Evolutionary conservation across 1,139 yeast species (phyloP).

Genomic region (Magnusiomyces sp.): DNA sequence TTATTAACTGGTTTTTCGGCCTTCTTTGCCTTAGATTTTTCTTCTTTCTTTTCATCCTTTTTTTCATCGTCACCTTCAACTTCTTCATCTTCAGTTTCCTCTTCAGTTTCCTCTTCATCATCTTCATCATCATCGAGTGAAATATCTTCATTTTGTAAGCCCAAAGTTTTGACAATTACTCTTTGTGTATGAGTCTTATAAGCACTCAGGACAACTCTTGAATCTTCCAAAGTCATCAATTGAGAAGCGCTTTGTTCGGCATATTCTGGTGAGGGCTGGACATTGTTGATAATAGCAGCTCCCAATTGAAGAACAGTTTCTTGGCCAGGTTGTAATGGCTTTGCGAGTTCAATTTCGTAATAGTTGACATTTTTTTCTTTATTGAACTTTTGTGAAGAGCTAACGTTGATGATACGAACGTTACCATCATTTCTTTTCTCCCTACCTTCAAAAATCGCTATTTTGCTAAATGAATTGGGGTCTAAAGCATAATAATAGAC

Average conservation of each 20-base stretch:
- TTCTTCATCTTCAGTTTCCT: constrained; percentile 2
- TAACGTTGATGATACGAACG: constrained; percentile 13
- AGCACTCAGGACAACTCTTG: constrained; percentile 52
- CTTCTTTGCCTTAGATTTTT: not conserved
- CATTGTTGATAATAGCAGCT: constrained; percentile 42
- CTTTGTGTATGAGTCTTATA: constrained; percentile 48
- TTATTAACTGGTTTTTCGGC: not conserved
- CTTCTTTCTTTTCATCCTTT: too few species aligned
- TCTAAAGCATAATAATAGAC: constrained; percentile 51
- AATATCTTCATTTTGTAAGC: constrained; percentile 18
- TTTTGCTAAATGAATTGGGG: constrained; percentile 35
- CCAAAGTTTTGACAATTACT: constrained; percentile 15
- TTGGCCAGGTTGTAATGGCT: constrained; percentile 58
- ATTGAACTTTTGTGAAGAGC: constrained; percentile 14
- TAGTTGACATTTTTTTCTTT: constrained; percentile 25
- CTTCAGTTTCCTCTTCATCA: constrained; percentile 11
- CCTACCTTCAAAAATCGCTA: constrained; percentile 40
- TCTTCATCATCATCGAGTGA: constrained; percentile 18
- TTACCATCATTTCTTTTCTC: constrained; percentile 14
- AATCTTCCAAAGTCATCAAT: constrained; percentile 45
- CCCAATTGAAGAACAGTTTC: constrained; percentile 44
- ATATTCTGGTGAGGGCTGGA: constrained; percentile 56
- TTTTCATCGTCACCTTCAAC: not conserved
- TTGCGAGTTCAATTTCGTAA: constrained; percentile 47
- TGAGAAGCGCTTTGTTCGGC: constrained; percentile 59